A percentile compares a stretch with the other conserved stretches of the same genome.
phyloP scores from a whole-genome alignment of 228 moss, liverwort and hornwort species.

The Sphagnum fallax region DNA sequence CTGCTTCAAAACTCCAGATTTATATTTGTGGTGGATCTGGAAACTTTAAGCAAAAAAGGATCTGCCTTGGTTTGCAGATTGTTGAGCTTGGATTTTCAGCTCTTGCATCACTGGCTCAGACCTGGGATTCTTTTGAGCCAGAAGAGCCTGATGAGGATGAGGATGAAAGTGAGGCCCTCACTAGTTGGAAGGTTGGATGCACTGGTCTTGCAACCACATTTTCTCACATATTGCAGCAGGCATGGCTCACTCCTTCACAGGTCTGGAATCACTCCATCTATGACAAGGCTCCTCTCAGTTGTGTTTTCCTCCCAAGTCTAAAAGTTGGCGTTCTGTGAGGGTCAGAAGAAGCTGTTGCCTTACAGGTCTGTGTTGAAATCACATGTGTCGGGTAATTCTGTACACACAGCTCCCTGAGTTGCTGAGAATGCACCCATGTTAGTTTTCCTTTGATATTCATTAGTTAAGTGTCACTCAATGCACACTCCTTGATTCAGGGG shows the following conservation, averaged over 20 bases:
- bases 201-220: slow-evolving; percentile 22
- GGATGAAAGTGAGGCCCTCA: slow-evolving; percentile 20
- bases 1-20: too few species aligned
- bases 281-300: not conserved
- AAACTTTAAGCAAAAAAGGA: too few species aligned
- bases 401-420: too few species aligned
- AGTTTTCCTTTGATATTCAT: too few species aligned
- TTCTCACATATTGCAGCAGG: slow-evolving; percentile 53
- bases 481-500: slow-evolving; percentile 5
- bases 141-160: slow-evolving; percentile 14
- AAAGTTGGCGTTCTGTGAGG: too few species aligned
- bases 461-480: too few species aligned
- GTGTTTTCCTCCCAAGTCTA: too few species aligned
- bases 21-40: too few species aligned
- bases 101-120: slow-evolving; percentile 51
- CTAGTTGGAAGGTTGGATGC: slow-evolving; percentile 48
- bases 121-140: slow-evolving; percentile 43
- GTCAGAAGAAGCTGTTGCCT: slow-evolving; percentile 22
- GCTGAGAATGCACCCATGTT: too few species aligned
- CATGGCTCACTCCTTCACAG: slow-evolving; percentile 47
- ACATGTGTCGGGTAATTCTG: not conserved
- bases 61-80: slow-evolving; percentile 28
- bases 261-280: slow-evolving; percentile 2
- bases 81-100: slow-evolving; percentile 58
- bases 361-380: slow-evolving; percentile 36